These are phyloP conservation scores for Ascodesmis nigricans DNA, from an alignment of 495 filamentous ascomycete species.

Conservation along the genomic window DNA sequence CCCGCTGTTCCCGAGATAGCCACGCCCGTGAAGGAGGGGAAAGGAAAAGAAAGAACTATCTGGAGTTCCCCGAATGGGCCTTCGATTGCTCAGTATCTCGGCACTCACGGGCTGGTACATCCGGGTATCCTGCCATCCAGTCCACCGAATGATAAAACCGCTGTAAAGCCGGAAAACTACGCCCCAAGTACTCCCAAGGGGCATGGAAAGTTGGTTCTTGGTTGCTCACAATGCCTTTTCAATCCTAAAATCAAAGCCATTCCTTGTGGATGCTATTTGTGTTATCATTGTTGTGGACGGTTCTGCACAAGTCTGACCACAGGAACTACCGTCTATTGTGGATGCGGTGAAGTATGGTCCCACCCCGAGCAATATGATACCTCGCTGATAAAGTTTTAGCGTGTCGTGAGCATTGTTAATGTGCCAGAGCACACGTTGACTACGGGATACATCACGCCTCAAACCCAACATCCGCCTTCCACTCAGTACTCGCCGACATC, in stretches of 20 bases:
- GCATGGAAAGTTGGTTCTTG: constrained; percentile 8
- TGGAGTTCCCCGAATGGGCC: constrained; percentile 11
- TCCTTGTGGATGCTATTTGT: constrained; percentile 19
- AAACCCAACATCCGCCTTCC: background rate
- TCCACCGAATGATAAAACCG: background rate
- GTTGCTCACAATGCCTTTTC: constrained; percentile 19
- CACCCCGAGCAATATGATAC: background rate
- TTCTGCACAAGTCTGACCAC: constrained; percentile 14
- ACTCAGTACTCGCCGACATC: background rate
- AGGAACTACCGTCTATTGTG: constrained; percentile 16
- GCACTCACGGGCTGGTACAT: constrained; percentile 3
- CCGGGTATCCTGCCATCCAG: background rate
- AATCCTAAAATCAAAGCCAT: constrained; percentile 18
- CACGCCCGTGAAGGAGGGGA: background rate
- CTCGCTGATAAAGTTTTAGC: constrained; percentile 6
- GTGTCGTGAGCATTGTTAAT: constrained; percentile 16
- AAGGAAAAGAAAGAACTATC: constrained; percentile 11
- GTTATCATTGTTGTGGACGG: constrained; percentile 16
- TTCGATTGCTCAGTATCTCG: constrained; percentile 11
- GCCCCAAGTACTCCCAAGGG: constrained; percentile 4
- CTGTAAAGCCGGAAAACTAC: constrained; percentile 4
- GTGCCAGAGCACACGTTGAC: constrained; percentile 8
- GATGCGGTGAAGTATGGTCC: constrained; percentile 17
- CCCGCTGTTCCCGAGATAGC: background rate
- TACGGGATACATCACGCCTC: constrained; percentile 5